Percentiles rank a stretch among this genome's conserved stretches.
Evolutionary conservation across 2,329 filamentous ascomycete species (phyloP).

Genomic region (Pseudogymnoascus sp.): DNA sequence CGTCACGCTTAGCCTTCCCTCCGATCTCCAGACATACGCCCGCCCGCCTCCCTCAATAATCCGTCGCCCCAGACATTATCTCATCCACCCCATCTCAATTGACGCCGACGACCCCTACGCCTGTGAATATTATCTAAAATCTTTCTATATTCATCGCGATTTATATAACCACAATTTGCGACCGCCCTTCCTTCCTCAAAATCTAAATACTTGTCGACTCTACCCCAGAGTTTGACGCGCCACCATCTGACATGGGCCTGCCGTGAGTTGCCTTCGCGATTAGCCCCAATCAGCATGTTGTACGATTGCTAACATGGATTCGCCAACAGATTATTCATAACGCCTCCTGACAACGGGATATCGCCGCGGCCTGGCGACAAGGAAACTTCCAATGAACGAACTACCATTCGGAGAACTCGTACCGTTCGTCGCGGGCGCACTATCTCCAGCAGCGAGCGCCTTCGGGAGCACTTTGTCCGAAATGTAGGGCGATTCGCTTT

Average conservation of each 20-base stretch:
- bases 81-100: background rate
- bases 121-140: background rate
- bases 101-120: background rate
- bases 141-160: background rate
- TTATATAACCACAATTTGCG: background rate
- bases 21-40: background rate
- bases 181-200: background rate
- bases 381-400: conserved; percentile 22
- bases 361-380: conserved; percentile 25
- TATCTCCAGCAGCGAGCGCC: conserved; percentile 1
- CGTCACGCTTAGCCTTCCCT: background rate
- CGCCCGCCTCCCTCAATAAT: conserved; percentile 5
- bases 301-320: background rate
- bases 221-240: conserved; percentile 5
- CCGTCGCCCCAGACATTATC: background rate
- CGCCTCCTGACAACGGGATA: conserved; percentile 24
- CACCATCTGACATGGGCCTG: conserved; percentile 6
- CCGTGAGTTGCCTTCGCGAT: conserved; percentile 3
- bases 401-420: conserved; percentile 24
- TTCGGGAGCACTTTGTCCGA: background rate
- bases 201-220: background rate
- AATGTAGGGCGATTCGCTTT: background rate
- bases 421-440: background rate
- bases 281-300: conserved; percentile 3
- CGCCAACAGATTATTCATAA: conserved; percentile 25